Conservation (phyloP, 2,329 filamentous ascomycete genomes). For the Drechslerella stenobrocha region DNA sequence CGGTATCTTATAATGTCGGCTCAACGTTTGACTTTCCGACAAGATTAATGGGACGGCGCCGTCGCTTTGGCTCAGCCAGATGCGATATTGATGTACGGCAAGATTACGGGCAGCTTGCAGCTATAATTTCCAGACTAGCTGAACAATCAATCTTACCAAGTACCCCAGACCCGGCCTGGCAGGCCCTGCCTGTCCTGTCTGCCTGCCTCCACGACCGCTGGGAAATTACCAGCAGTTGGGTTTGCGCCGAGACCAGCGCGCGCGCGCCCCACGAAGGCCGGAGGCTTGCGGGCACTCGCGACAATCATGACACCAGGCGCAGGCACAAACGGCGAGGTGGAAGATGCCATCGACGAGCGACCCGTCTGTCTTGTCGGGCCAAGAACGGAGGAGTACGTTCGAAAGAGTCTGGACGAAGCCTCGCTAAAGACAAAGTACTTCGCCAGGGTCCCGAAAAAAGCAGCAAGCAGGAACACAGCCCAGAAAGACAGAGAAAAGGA, state of each 20-base stretch:
- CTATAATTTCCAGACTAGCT: constrained; percentile 45
- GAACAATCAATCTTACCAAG: constrained; percentile 4
- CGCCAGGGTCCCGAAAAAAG: too few species aligned
- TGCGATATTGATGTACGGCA: constrained; percentile 23
- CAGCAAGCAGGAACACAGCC: neutral
- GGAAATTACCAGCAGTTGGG: constrained; percentile 45
- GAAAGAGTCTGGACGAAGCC: too few species aligned
- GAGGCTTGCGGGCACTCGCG: neutral
- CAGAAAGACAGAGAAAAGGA: neutral
- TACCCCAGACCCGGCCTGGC: constrained; percentile 45
- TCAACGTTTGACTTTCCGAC: neutral
- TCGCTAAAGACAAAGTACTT: constrained; percentile 6
- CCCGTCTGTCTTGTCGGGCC: neutral
- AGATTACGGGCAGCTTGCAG: constrained; percentile 46
- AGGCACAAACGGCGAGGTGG: neutral
- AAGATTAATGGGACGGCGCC: neutral
- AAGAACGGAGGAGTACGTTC: neutral
- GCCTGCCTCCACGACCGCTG: constrained; percentile 36
- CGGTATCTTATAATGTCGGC: too few species aligned
- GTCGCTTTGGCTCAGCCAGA: neutral
- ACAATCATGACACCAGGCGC: neutral
- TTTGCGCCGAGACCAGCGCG: constrained; percentile 18
- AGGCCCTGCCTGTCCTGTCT: constrained; percentile 5
- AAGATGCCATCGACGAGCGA: constrained; percentile 31
- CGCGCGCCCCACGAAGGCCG: neutral